These are phyloP conservation scores for Plectosphaerella sp. DNA, from an alignment of 2,329 filamentous ascomycete genomes.

Conservation along the genomic window DNA sequence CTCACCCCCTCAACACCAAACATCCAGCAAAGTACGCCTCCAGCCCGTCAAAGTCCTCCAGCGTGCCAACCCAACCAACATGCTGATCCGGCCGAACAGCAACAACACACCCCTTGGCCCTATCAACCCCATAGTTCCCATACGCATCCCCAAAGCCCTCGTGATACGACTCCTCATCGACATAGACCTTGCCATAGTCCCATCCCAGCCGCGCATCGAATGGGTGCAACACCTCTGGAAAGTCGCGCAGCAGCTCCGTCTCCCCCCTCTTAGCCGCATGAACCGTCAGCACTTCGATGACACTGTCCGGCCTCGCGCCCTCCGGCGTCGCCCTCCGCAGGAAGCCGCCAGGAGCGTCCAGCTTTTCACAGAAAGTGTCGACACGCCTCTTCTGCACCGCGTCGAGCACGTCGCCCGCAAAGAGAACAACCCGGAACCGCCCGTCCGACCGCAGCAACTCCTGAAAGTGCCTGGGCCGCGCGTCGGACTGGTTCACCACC, in stretches of 20 bases:
- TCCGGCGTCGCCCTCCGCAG: slow-evolving; percentile 24
- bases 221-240: slow-evolving; percentile 44
- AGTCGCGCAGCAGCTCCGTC: slow-evolving; percentile 42
- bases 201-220: slow-evolving; percentile 43
- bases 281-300: slow-evolving; percentile 51
- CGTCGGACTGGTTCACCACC: slow-evolving; percentile 54
- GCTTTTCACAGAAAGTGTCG: slow-evolving; percentile 38
- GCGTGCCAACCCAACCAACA: slow-evolving; percentile 39
- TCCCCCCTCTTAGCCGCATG: slow-evolving; percentile 48
- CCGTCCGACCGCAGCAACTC: slow-evolving; percentile 52
- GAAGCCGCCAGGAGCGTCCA: slow-evolving; percentile 19
- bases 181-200: slow-evolving; percentile 54
- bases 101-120: slow-evolving; percentile 50
- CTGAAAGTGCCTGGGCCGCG: slow-evolving; percentile 55
- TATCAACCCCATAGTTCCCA: slow-evolving; percentile 53
- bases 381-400: slow-evolving; percentile 37
- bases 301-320: slow-evolving; percentile 14
- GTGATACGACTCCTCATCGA: slow-evolving; percentile 49
- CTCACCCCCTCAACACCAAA: slow-evolving; percentile 8
- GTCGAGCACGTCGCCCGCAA: slow-evolving; percentile 52
- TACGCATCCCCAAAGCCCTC: slow-evolving; percentile 48
- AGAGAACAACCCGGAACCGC: slow-evolving; percentile 55
- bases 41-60: slow-evolving; percentile 29
- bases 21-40: slow-evolving; percentile 27
- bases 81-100: slow-evolving; percentile 65